These are phyloP conservation scores for Heterobasidion occidentale DNA, from an alignment of 1,284 basidiomycete species.

Conservation along the genomic window DNA sequence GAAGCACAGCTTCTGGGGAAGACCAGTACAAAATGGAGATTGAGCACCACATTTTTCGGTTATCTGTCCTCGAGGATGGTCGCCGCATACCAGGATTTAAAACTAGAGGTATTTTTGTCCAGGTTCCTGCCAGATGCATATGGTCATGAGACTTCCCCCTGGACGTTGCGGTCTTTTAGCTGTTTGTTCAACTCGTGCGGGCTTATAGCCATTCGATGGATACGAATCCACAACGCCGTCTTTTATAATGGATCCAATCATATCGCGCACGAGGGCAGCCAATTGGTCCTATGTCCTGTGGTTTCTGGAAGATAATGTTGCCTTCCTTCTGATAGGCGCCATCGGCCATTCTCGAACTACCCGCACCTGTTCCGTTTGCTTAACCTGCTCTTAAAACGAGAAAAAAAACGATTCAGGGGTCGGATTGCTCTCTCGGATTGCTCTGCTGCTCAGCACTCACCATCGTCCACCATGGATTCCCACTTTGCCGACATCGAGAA, in stretches of 20 bases:
- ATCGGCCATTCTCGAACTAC: neutral
- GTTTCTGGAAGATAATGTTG: neutral
- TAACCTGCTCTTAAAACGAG: too few species aligned
- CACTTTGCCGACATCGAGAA: constrained; percentile 7
- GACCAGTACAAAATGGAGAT: neutral
- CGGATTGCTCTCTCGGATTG: neutral
- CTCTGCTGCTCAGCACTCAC: neutral
- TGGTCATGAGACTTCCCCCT: neutral
- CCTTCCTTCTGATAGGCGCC: neutral
- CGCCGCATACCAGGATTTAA: neutral
- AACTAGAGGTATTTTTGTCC: too few species aligned
- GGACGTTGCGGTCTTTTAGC: constrained; percentile 25
- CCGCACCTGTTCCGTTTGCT: neutral
- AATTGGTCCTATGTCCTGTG: neutral
- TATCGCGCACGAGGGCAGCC: neutral
- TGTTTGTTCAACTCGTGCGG: constrained; percentile 19
- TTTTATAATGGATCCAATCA: neutral
- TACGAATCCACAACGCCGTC: neutral
- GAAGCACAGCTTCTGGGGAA: neutral
- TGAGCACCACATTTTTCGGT: neutral
- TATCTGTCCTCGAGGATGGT: neutral
- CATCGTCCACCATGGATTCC: neutral
- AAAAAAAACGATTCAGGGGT: too few species aligned
- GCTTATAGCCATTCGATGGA: neutral
- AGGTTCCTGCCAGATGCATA: neutral